Percentiles rank a stretch among this genome's conserved stretches.
Evolutionary conservation across 805 yeast genomes (phyloP).

Genomic region (Kluyveromyces starmeri): DNA sequence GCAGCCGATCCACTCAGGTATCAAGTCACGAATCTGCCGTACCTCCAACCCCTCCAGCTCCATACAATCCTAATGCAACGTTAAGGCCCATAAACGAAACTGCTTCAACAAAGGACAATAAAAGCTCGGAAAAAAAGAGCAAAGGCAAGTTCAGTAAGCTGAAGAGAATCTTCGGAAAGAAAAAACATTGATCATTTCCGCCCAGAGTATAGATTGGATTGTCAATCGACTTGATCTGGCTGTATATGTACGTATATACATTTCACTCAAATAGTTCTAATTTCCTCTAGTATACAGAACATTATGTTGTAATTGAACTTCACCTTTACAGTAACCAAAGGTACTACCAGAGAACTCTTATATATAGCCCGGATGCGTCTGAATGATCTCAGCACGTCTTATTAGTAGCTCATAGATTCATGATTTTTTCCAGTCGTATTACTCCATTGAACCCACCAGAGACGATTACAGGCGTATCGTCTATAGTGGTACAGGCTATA

Average conservation of each 20-base stretch:
- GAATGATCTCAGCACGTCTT: too few species aligned
- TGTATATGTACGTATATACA: too few species aligned
- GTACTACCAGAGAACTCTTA: too few species aligned
- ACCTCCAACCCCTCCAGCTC: constrained; percentile 5
- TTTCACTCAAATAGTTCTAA: too few species aligned
- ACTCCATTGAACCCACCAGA: constrained; percentile 16
- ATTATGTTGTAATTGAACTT: too few species aligned
- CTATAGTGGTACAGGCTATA: constrained; percentile 11
- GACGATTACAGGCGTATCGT: constrained; percentile 11
- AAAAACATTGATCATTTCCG: constrained; percentile 16
- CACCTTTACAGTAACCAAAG: not conserved
- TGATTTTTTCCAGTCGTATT: constrained; percentile 10
- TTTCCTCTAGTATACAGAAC: too few species aligned
- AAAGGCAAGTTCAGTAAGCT: constrained; percentile 30
- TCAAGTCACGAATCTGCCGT: constrained; percentile 5
- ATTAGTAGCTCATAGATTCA: constrained; percentile 4
- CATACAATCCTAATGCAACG: constrained; percentile 3
- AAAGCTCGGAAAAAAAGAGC: constrained; percentile 19
- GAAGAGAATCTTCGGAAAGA: constrained; percentile 35
- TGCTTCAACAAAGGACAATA: constrained; percentile 7
- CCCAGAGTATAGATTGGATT: too few species aligned
- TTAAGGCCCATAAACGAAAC: not conserved
- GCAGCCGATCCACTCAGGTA: constrained; percentile 11
- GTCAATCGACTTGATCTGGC: too few species aligned
- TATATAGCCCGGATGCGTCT: too few species aligned